Conservation (phyloP, 129 eudicot species). For the Gnaphalium uliginosum region DNA sequence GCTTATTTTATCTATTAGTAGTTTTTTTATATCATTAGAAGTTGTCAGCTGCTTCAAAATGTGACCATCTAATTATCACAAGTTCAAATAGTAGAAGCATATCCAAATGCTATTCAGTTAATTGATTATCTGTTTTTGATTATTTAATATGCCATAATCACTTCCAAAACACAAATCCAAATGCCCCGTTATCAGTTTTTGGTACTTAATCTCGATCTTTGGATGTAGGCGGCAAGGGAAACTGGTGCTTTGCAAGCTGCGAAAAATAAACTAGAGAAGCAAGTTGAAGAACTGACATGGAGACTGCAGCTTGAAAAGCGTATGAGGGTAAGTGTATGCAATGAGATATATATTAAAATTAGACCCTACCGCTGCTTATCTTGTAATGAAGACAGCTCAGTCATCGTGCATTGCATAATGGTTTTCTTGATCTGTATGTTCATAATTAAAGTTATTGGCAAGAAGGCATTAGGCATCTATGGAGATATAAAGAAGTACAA, state of each 20-base stretch:
- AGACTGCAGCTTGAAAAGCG: conserved; percentile 98
- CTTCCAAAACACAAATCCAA: not conserved
- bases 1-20: not conserved
- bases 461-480: not conserved
- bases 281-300: conserved; percentile 98
- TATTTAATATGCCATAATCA: not conserved
- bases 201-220: conserved; percentile 14
- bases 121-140: not conserved
- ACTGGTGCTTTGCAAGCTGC: conserved; percentile 99
- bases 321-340: conserved; percentile 70
- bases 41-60: not conserved
- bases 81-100: not conserved
- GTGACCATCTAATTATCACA: not conserved
- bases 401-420: too few species aligned
- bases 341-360: not conserved
- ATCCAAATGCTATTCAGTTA: not conserved
- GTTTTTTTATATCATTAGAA: not conserved
- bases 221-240: conserved; percentile 88
- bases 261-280: conserved; percentile 96
- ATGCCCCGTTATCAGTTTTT: not conserved
- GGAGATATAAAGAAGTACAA: not conserved
- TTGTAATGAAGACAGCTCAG: too few species aligned
- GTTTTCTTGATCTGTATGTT: too few species aligned
- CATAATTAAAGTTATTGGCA: too few species aligned
- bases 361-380: too few species aligned